Conservation (phyloP, 164 flowering plant genomes). For the Aristolochia contorta region DNA sequence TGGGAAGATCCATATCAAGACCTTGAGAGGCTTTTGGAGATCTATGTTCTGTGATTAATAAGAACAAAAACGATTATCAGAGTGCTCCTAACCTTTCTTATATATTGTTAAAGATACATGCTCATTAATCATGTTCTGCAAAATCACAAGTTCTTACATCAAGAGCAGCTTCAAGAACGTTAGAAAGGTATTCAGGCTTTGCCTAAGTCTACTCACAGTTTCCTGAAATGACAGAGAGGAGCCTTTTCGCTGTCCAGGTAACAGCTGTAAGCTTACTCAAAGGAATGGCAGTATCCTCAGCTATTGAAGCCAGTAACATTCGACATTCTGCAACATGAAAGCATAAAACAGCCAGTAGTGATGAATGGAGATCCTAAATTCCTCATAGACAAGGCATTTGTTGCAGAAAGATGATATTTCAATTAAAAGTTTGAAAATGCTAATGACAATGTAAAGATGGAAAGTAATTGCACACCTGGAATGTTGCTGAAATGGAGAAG, state of each 20-base stretch:
- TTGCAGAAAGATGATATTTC: neutral
- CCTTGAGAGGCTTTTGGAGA: too few species aligned
- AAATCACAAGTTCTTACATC: too few species aligned
- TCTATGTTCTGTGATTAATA: too few species aligned
- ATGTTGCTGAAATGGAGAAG: slow-evolving; percentile 51
- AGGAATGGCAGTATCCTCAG: slow-evolving; percentile 33
- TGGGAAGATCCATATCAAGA: too few species aligned
- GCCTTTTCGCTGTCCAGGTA: slow-evolving; percentile 47
- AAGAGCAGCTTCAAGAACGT: too few species aligned
- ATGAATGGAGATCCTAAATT: neutral
- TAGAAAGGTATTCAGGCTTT: neutral
- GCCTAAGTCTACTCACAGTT: neutral
- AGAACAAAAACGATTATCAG: too few species aligned
- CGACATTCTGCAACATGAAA: slow-evolving; percentile 41
- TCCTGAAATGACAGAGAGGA: slow-evolving; percentile 24
- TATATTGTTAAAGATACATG: too few species aligned
- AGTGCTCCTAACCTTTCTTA: too few species aligned
- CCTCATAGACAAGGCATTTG: neutral
- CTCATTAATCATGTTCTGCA: too few species aligned
- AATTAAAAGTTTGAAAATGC: neutral
- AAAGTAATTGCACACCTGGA: slow-evolving; percentile 34
- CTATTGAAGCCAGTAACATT: slow-evolving; percentile 34
- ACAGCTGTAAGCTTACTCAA: slow-evolving; percentile 32
- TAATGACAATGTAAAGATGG: neutral
- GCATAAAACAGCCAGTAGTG: neutral